These are phyloP conservation scores for Nitzschia putrida DNA, from an alignment of 108 stramenopile species.

Conservation along the genomic window DNA sequence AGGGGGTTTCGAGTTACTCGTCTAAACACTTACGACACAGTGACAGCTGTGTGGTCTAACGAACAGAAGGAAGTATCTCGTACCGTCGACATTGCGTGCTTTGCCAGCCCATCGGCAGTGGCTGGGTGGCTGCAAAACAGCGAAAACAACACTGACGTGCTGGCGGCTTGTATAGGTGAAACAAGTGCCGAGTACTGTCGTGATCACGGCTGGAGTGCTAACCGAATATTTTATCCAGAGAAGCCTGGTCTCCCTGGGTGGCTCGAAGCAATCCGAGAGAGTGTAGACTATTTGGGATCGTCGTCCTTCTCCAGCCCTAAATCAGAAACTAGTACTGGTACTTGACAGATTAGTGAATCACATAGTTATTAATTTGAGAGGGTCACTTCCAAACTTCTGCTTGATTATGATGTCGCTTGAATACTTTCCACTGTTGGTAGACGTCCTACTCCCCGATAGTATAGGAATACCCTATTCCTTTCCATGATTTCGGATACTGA, in stretches of 20 bases:
- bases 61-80: slow-evolving; percentile 48
- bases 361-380: no score
- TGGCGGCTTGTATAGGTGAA: slow-evolving; percentile 86
- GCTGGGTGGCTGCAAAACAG: slow-evolving; percentile 81
- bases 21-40: slow-evolving; percentile 85
- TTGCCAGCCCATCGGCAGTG: slow-evolving; percentile 82
- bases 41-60: slow-evolving; percentile 65
- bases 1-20: slow-evolving; percentile 68
- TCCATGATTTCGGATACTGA: no score
- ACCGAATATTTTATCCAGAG: slow-evolving; percentile 75
- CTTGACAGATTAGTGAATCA: no score
- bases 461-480: no score
- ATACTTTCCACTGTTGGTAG: no score
- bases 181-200: slow-evolving; percentile 76
- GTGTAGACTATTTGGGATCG: slow-evolving; percentile 9
- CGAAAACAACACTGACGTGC: slow-evolving; percentile 38
- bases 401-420: no score
- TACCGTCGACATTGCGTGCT: slow-evolving; percentile 65
- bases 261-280: slow-evolving; percentile 51
- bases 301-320: no score
- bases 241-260: slow-evolving; percentile 79
- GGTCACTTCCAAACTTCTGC: no score
- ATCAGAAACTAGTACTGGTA: no score
- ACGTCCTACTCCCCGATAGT: no score
- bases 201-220: slow-evolving; percentile 58